phyloP scores from a whole-genome alignment of 2,329 filamentous ascomycete species.

The Fusarium miscanthi region DNA sequence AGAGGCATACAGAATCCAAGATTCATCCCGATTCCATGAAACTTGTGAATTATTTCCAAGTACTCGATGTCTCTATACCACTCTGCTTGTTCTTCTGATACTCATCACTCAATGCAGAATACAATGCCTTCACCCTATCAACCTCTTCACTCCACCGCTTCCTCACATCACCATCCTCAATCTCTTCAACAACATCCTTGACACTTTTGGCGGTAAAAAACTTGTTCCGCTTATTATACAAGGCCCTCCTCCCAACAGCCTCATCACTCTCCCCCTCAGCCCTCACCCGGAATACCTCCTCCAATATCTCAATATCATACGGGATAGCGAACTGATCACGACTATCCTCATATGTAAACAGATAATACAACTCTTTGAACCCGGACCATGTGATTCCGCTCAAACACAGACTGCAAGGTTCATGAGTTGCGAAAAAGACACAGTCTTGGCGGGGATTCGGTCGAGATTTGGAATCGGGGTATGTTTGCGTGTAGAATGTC shows the following conservation, averaged over 20 bases:
- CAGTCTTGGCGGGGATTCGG: slow-evolving; percentile 58
- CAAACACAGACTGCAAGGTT: slow-evolving; percentile 68
- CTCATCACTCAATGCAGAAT: slow-evolving; percentile 58
- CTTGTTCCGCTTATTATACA: slow-evolving; percentile 68
- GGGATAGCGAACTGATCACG: slow-evolving; percentile 66
- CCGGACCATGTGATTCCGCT: slow-evolving; percentile 69
- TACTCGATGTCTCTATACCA: slow-evolving; percentile 57
- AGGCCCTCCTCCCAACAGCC: slow-evolving; percentile 51
- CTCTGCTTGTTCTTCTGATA: slow-evolving; percentile 61
- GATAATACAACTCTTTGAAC: slow-evolving; percentile 66
- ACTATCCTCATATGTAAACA: slow-evolving; percentile 70
- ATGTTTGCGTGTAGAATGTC: slow-evolving; percentile 60
- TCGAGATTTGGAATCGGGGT: slow-evolving; percentile 50
- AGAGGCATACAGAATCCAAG: background rate
- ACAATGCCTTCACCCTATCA: slow-evolving; percentile 60
- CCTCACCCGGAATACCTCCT: slow-evolving; percentile 64
- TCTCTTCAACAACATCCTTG: slow-evolving; percentile 52
- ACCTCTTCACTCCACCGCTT: slow-evolving; percentile 55
- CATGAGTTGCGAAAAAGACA: slow-evolving; percentile 68
- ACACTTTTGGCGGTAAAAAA: slow-evolving; percentile 63
- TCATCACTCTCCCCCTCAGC: slow-evolving; percentile 53
- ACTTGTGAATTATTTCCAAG: slow-evolving; percentile 53
- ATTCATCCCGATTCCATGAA: accelerated
- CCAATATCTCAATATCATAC: slow-evolving; percentile 67
- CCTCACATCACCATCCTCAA: slow-evolving; percentile 51